Percentiles rank a stretch among this genome's conserved stretches.
Evolutionary conservation across 495 filamentous ascomycete species (phyloP).

Genomic region (Hyaloscypha hepaticicola): DNA sequence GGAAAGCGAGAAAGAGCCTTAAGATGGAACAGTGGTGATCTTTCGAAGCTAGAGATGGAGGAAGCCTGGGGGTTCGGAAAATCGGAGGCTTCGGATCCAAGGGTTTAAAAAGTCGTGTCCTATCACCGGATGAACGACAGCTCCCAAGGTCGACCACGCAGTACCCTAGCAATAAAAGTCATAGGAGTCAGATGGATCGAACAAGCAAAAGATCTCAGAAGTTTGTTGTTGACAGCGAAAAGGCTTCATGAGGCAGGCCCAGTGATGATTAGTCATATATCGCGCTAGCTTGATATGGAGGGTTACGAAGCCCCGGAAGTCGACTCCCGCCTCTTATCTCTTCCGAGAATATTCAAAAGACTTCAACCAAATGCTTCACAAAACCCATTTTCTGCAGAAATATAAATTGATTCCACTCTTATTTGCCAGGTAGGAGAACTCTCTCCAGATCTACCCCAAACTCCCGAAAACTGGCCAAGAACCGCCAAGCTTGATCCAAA

Average conservation of each 20-base stretch:
- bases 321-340: background rate
- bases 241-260: background rate
- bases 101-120: background rate
- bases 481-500: too few relatives aligned
- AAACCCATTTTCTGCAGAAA: background rate
- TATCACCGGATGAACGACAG: background rate
- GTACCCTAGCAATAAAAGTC: background rate
- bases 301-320: background rate
- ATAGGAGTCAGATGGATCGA: background rate
- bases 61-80: too few relatives aligned
- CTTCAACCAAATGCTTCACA: background rate
- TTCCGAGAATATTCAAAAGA: too few relatives aligned
- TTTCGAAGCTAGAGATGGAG: background rate
- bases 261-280: background rate
- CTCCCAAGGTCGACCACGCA: background rate
- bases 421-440: too few relatives aligned
- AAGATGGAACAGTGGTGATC: background rate
- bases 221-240: background rate
- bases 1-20: background rate
- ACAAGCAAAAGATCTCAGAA: background rate
- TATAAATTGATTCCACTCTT: too few relatives aligned
- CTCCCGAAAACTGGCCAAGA: too few relatives aligned
- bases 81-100: background rate
- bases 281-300: background rate
- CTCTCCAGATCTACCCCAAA: too few relatives aligned